phyloP scores from a whole-genome alignment of 345 rosid genomes.

The Eucalyptus dawsonii region DNA sequence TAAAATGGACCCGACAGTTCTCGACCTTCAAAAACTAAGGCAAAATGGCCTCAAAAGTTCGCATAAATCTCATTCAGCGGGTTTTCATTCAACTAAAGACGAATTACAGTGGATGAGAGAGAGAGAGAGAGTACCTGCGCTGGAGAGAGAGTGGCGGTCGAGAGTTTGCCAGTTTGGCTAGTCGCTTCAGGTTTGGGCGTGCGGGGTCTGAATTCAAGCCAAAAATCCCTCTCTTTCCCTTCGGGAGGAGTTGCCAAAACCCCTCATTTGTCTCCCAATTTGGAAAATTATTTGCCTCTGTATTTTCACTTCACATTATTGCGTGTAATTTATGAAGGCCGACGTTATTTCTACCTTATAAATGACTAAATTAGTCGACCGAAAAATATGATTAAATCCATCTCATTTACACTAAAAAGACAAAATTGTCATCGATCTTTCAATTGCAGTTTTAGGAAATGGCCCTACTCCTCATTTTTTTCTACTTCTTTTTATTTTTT shows the following conservation, averaged over 20 bases:
- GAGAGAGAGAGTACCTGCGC: neutral
- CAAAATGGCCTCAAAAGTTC: neutral
- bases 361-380: too few relatives aligned
- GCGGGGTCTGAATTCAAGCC: neutral
- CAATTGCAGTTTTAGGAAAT: too few relatives aligned
- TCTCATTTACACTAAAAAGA: too few relatives aligned
- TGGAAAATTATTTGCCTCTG: neutral
- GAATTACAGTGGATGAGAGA: neutral
- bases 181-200: neutral
- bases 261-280: neutral
- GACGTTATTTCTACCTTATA: too few relatives aligned
- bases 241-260: neutral
- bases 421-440: rapidly evolving
- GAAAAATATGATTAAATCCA: too few relatives aligned
- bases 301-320: neutral
- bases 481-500: too few relatives aligned
- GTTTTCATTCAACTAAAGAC: neutral
- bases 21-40: neutral
- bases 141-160: neutral
- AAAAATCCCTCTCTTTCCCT: neutral
- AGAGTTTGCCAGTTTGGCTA: neutral
- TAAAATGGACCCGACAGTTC: neutral
- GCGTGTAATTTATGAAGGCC: neutral
- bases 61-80: neutral
- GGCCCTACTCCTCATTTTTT: too few relatives aligned